These are phyloP conservation scores for Beauveria sp. DNA, from an alignment of 2,329 filamentous ascomycete genomes.

Conservation along the genomic window DNA sequence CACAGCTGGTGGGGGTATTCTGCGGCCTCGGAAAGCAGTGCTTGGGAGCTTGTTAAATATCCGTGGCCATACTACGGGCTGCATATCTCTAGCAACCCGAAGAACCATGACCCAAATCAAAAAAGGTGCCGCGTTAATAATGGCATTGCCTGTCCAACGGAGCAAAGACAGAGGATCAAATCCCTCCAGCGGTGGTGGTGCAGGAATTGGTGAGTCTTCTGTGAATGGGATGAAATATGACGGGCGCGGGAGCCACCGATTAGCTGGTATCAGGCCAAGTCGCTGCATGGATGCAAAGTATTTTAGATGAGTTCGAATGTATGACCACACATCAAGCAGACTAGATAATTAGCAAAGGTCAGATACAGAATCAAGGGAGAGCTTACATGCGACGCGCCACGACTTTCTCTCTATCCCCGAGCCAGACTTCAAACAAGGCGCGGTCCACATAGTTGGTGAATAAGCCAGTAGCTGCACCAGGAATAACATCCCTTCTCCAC, in stretches of 20 bases:
- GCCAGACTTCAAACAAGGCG: constrained; percentile 20
- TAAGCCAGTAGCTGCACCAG: constrained; percentile 26
- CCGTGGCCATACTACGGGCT: constrained; percentile 28
- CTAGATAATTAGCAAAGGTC: constrained; percentile 15
- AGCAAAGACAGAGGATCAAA: constrained; percentile 31
- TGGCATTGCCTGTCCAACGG: constrained; percentile 35
- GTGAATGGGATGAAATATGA: constrained; percentile 50
- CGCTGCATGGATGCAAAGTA: constrained; percentile 46
- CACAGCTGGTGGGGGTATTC: constrained; percentile 16
- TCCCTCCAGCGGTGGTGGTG: constrained; percentile 35
- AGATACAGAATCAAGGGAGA: not conserved
- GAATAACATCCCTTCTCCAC: constrained; percentile 22
- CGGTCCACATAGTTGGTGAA: constrained; percentile 23
- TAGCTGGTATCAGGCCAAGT: constrained; percentile 37
- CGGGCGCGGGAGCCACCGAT: constrained; percentile 34
- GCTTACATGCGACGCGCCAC: constrained; percentile 22
- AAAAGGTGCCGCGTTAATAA: constrained; percentile 39
- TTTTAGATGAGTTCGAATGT: constrained; percentile 43
- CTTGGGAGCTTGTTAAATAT: constrained; percentile 35
- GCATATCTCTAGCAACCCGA: constrained; percentile 29
- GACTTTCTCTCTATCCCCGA: constrained; percentile 16
- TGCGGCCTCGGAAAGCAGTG: constrained; percentile 24
- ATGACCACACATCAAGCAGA: constrained; percentile 27
- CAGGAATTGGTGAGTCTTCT: constrained; percentile 39
- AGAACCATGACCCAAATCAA: constrained; percentile 38